Percentiles rank a stretch among this genome's conserved stretches.
phyloP scores from a whole-genome alignment of 2,329 filamentous ascomycete genomes.

The Aspergillus fischeri region DNA sequence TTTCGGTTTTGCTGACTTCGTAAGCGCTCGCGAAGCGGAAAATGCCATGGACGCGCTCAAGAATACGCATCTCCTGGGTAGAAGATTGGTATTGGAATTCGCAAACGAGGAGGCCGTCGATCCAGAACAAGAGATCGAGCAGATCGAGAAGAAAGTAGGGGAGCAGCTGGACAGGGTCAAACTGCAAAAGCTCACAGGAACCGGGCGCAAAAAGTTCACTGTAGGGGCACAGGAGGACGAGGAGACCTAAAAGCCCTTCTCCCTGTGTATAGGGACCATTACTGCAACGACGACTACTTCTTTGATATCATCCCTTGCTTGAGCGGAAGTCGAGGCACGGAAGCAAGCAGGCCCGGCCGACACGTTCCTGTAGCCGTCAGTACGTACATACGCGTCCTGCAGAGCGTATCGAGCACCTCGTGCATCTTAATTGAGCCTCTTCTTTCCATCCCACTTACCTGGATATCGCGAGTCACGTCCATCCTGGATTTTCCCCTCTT shows the following conservation, averaged over 20 bases:
- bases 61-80: constrained; percentile 88
- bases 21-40: constrained; percentile 80
- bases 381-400: constrained; percentile 25
- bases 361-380: constrained; percentile 35
- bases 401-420: constrained; percentile 21
- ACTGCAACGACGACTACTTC: constrained; percentile 18
- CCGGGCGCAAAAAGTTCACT: constrained; percentile 81
- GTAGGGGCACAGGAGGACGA: constrained; percentile 67
- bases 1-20: constrained; percentile 96
- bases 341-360: constrained; percentile 17
- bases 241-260: constrained; percentile 41
- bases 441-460: constrained; percentile 17
- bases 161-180: constrained; percentile 87
- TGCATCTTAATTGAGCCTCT: constrained; percentile 21
- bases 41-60: constrained; percentile 87
- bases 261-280: constrained; percentile 29
- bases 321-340: constrained; percentile 20
- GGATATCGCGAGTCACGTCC: constrained; percentile 5
- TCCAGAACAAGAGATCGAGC: constrained; percentile 91
- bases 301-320: constrained; percentile 33
- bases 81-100: constrained; percentile 85
- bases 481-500: constrained; percentile 15
- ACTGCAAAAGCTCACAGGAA: constrained; percentile 79
- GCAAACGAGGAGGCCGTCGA: constrained; percentile 84
- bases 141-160: constrained; percentile 94